phyloP scores from a whole-genome alignment of 78 protist genomes.

The Pirum gemmata region DNA sequence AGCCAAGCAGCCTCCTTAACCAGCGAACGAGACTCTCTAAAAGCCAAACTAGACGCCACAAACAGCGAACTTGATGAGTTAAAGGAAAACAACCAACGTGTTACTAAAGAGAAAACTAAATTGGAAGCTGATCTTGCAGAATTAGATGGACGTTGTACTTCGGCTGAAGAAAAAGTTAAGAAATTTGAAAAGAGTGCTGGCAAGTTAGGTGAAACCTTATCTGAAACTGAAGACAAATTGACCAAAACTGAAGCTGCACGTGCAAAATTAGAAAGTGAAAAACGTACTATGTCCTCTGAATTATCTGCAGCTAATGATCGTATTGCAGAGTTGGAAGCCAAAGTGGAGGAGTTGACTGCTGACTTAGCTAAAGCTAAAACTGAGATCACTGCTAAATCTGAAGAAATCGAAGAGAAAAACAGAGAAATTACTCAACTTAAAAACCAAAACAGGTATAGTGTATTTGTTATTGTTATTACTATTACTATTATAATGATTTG shows the following conservation, averaged over 20 bases:
- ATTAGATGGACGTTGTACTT: not conserved
- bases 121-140: conserved; percentile 49
- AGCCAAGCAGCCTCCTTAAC: conserved; percentile 11
- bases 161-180: conserved; percentile 43
- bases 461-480: not conserved
- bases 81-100: conserved; percentile 23
- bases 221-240: conserved; percentile 43
- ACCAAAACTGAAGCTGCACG: conserved; percentile 11
- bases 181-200: conserved; percentile 24
- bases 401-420: not conserved
- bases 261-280: not conserved
- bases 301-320: not conserved
- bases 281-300: conserved; percentile 20
- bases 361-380: not conserved
- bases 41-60: conserved; percentile 52
- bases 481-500: not conserved
- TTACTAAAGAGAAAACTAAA: conserved; percentile 15
- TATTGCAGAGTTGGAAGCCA: conserved; percentile 32
- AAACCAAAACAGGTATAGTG: not conserved
- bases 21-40: not conserved
- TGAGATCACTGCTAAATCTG: not conserved
- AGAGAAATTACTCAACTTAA: not conserved
- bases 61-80: conserved; percentile 43
- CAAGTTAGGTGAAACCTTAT: conserved; percentile 36
- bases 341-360: conserved; percentile 4